phyloP scores from a whole-genome alignment of 371 early-diverging fungal species.

The Thermomucor indicae-seudaticae region DNA sequence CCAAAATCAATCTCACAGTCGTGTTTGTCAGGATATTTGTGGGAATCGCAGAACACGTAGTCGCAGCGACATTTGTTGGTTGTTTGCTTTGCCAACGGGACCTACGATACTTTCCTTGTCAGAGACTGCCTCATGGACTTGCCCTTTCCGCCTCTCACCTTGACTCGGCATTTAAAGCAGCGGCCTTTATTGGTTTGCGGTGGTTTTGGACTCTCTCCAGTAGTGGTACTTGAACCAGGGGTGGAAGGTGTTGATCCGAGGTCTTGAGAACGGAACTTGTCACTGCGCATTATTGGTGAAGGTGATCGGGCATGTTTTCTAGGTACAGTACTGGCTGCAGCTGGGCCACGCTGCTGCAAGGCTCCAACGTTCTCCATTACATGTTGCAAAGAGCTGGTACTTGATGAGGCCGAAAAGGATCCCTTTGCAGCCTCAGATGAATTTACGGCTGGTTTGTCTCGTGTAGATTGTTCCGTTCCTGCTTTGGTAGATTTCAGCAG shows the following conservation, averaged over 20 bases:
- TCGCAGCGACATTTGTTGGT: conserved; percentile 80
- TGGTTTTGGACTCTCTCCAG: conserved; percentile 23
- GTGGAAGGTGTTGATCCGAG: conserved; percentile 4
- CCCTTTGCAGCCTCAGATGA: too few species aligned
- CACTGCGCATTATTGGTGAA: too few species aligned
- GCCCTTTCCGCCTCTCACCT: conserved; percentile 28
- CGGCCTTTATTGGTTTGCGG: conserved; percentile 68
- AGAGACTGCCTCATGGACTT: neutral
- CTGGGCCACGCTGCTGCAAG: too few species aligned
- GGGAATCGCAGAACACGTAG: conserved; percentile 77
- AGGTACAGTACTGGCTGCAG: neutral
- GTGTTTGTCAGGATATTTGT: conserved; percentile 73
- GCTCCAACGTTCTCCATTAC: too few species aligned
- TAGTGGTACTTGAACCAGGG: neutral
- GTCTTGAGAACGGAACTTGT: neutral
- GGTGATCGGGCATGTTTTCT: neutral
- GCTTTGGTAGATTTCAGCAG: conserved; percentile 21
- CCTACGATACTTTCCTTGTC: conserved; percentile 19
- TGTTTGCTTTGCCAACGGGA: conserved; percentile 79
- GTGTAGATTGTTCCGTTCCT: conserved; percentile 25
- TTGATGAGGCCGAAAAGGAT: too few species aligned
- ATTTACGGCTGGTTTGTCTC: conserved; percentile 9
- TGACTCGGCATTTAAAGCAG: conserved; percentile 71
- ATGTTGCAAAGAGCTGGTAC: too few species aligned
- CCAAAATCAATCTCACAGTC: conserved; percentile 77